phyloP scores from a whole-genome alignment of 768 basidiomycete species.

The Lyophyllum semitale region DNA sequence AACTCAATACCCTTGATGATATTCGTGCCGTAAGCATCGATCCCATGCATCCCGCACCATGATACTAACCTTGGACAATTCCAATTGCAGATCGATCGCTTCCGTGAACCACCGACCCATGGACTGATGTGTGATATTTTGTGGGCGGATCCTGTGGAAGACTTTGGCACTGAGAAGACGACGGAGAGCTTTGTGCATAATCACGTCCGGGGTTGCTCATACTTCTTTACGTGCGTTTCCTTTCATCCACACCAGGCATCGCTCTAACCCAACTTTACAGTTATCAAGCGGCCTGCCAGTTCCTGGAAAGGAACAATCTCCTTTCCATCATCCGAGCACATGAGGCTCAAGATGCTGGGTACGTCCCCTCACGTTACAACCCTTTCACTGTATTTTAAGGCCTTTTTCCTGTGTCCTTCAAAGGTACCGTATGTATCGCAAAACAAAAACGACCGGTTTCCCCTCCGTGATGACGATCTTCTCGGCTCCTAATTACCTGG shows the following conservation, averaged over 20 bases:
- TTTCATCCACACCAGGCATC: neutral
- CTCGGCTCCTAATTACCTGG: constrained; percentile 96
- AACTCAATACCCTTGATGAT: constrained; percentile 94
- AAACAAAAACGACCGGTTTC: constrained; percentile 97
- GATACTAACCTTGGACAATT: neutral
- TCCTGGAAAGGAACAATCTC: constrained; percentile 95
- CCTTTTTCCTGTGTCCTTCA: neutral
- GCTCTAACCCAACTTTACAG: constrained; percentile 38
- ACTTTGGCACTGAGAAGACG: constrained; percentile 94
- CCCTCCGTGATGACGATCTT: constrained; percentile 99
- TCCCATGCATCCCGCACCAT: neutral
- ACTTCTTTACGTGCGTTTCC: constrained; percentile 69
- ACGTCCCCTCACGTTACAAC: constrained; percentile 18
- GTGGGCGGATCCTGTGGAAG: constrained; percentile 98
- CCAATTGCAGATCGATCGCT: constrained; percentile 83
- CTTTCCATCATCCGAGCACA: constrained; percentile 97
- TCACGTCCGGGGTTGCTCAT: constrained; percentile 95
- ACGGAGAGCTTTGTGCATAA: constrained; percentile 92
- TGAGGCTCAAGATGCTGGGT: constrained; percentile 99
- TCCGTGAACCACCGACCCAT: constrained; percentile 96
- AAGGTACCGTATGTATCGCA: constrained; percentile 99
- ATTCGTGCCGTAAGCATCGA: constrained; percentile 69
- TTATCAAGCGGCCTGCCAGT: constrained; percentile 95
- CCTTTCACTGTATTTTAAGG: constrained; percentile 3
- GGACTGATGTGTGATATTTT: constrained; percentile 99